phyloP scores from a whole-genome alignment of 2,329 filamentous ascomycete species.

The Penicillium hesseltinei region DNA sequence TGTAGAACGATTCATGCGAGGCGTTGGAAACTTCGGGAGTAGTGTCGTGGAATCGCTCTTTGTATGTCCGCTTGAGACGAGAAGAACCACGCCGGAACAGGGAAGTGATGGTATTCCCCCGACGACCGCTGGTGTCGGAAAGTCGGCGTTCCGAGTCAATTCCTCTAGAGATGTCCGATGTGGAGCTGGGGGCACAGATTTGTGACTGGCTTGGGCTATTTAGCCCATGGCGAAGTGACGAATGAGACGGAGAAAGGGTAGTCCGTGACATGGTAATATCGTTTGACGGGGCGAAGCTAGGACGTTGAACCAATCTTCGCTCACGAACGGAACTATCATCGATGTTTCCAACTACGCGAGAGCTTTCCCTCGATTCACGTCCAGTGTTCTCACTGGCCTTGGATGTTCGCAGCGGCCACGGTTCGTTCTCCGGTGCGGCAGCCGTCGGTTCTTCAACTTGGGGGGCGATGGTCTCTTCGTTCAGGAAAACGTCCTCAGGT shows the following conservation, averaged over 20 bases:
- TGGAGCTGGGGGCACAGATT: conserved; percentile 51
- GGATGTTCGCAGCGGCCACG: conserved; percentile 37
- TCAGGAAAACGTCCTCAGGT: not conserved
- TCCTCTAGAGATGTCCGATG: conserved; percentile 53
- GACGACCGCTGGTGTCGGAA: conserved; percentile 53
- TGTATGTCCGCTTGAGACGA: conserved; percentile 56
- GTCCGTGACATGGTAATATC: conserved; percentile 35
- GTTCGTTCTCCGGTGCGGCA: conserved; percentile 17
- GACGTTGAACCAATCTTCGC: conserved; percentile 26
- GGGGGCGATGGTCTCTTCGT: not conserved
- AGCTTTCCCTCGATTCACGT: conserved; percentile 32
- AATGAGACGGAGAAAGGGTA: conserved; percentile 38
- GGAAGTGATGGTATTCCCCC: conserved; percentile 61
- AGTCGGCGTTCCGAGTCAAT: conserved; percentile 54
- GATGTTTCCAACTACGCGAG: conserved; percentile 33
- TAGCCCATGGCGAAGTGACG: conserved; percentile 47
- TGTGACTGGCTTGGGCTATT: conserved; percentile 55
- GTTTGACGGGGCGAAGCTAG: conserved; percentile 36
- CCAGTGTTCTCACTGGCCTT: conserved; percentile 26
- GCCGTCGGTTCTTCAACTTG: conserved; percentile 8
- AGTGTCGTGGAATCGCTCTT: conserved; percentile 47
- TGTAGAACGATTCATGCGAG: conserved; percentile 79
- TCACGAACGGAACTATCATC: conserved; percentile 36
- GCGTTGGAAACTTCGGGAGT: conserved; percentile 88
- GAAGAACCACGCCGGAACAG: conserved; percentile 69